Base-by-base conservation (phyloP, 768 basidiomycete genomes). In the Hygrophorus russula region DNA sequence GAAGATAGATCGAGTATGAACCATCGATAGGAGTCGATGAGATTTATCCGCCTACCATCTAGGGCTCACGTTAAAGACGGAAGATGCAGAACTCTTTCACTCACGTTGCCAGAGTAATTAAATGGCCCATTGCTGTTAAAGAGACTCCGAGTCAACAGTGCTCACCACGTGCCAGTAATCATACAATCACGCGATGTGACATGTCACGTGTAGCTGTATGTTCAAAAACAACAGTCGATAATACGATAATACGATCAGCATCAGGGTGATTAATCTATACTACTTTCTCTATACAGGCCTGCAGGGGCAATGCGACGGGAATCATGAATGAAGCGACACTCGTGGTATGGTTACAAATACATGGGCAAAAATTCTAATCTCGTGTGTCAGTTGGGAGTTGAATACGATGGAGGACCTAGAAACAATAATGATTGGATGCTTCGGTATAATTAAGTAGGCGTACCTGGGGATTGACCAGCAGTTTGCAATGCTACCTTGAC, bases 91-190 rank as follows among this genome's bases (percentile, higher is more conserved):
- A 44, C 30, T 33, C 40, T 29, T 6, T 12, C 4, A 62, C 80
- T 58, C 60, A 91, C 88, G 88, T 90, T 61, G 89, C 89, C 45
- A 92, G 65, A 27, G 89, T 92, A 44, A 91, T 86, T 28, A 89
- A 68, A 54, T 91, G 88, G 1, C 86, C 86, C 85, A 89, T 87
- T 24, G 4, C 24, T 24, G 24, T 3, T 24, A 24, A n/a, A n/a
- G n/a, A n/a, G n/a, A n/a, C n/a, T n/a, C n/a, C n/a, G n/a, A n/a
- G n/a, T n/a, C n/a, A n/a, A n/a, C n/a, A n/a, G n/a, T n/a, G n/a
- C n/a, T n/a, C n/a, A n/a, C n/a, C n/a, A n/a, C n/a, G n/a, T n/a
- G n/a, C n/a, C n/a, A n/a, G n/a, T n/a, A n/a, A n/a, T n/a, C n/a
- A n/a, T n/a, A n/a, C n/a, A n/a, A n/a, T n/a, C n/a, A n/a, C n/a